phyloP scores from a whole-genome alignment of 2,329 filamentous ascomycete genomes.

The Colletotrichum nymphaeae region DNA sequence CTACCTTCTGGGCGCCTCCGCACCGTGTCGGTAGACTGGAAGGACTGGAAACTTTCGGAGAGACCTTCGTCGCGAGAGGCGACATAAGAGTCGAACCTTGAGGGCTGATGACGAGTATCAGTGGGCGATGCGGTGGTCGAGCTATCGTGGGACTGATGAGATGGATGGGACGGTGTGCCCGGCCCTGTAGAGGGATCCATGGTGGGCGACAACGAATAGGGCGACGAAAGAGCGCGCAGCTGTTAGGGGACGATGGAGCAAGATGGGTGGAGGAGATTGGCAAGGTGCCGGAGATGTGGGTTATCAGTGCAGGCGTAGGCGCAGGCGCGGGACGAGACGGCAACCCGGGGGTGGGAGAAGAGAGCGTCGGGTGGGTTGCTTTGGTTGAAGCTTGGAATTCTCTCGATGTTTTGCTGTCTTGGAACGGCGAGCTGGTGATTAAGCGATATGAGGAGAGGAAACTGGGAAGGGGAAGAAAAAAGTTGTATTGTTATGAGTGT shows the following conservation, averaged over 20 bases:
- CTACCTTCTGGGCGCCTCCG: slow-evolving; percentile 66
- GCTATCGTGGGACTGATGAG: slow-evolving; percentile 50
- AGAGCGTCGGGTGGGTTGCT: slow-evolving; percentile 10
- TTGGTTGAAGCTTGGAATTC: slow-evolving; percentile 11
- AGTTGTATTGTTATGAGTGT: not conserved
- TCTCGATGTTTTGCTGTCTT: not conserved
- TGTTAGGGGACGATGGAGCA: slow-evolving; percentile 20
- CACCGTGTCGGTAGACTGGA: slow-evolving; percentile 70
- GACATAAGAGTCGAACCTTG: slow-evolving; percentile 48
- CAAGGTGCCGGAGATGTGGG: slow-evolving; percentile 28
- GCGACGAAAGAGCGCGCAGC: slow-evolving; percentile 24
- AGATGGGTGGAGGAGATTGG: slow-evolving; percentile 25
- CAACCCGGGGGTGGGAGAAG: not conserved
- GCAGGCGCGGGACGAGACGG: slow-evolving; percentile 2
- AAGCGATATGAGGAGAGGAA: not conserved
- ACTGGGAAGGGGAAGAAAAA: not conserved
- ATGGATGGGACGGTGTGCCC: slow-evolving; percentile 45
- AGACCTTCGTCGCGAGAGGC: slow-evolving; percentile 55
- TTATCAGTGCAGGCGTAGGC: slow-evolving; percentile 16
- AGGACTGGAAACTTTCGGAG: slow-evolving; percentile 68
- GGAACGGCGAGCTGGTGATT: no score
- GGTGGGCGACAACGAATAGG: slow-evolving; percentile 36
- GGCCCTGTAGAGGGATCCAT: slow-evolving; percentile 58
- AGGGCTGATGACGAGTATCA: slow-evolving; percentile 57
- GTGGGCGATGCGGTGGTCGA: slow-evolving; percentile 59